Conservation (phyloP, 139 green algal species). For the Picochlorum costavermella region DNA sequence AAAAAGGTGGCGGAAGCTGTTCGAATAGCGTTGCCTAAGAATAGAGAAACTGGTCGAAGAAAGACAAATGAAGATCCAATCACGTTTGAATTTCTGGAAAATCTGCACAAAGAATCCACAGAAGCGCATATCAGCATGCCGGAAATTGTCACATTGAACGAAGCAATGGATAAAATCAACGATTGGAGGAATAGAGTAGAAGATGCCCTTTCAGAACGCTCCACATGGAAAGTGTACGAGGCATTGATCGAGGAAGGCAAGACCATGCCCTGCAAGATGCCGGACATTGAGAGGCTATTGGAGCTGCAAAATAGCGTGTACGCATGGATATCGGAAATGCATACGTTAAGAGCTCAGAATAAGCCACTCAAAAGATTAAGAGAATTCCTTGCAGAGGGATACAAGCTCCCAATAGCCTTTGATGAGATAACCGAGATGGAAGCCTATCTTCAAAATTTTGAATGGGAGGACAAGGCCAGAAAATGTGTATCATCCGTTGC, state of each 20-base stretch:
- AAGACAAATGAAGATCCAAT: conserved; percentile 2
- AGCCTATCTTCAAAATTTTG: conserved; percentile 26
- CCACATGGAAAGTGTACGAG: conserved; percentile 7
- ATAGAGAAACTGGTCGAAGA: conserved; percentile 3
- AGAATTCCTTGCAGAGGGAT: conserved; percentile 9
- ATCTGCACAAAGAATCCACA: conserved; percentile 20
- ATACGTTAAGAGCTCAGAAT: conserved; percentile 1
- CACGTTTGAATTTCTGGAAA: conserved; percentile 17
- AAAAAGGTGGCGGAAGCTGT: conserved; percentile 35
- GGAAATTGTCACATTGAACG: conserved; percentile 18
- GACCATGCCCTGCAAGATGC: conserved; percentile 23
- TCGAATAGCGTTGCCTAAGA: conserved; percentile 16
- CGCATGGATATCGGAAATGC: conserved; percentile 20
- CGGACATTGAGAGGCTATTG: conserved; percentile 24
- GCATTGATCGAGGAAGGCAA: conserved; percentile 20
- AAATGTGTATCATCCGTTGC: conserved; percentile 22
- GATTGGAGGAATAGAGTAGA: conserved; percentile 21
- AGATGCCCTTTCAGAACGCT: conserved; percentile 8
- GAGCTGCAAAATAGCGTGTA: conserved; percentile 22
- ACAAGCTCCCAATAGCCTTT: conserved; percentile 31
- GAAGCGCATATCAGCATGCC: conserved; percentile 29
- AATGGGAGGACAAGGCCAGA: conserved; percentile 41
- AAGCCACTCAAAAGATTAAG: conserved; percentile 31
- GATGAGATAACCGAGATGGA: conserved; percentile 35
- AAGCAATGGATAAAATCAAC: conserved; percentile 29